A percentile compares a stretch with the other conserved stretches of the same genome.
Evolutionary conservation across 139 green algal species (phyloP).

Genomic region (Mychonastes homosphaera): DNA sequence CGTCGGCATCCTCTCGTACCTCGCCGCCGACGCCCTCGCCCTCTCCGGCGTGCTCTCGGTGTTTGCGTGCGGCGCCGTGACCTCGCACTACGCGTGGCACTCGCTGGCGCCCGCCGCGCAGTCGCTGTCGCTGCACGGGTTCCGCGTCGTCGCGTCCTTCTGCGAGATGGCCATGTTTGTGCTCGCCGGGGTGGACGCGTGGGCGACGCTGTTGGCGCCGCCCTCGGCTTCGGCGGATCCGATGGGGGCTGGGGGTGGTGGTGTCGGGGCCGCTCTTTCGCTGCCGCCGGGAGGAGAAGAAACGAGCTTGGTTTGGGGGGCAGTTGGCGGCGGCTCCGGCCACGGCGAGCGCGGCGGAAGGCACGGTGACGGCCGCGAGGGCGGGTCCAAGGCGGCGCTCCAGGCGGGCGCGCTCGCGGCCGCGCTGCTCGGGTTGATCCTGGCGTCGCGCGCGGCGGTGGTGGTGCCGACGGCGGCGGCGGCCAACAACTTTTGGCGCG

Average conservation of each 20-base stretch:
- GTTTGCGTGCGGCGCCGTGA: slow-evolving; percentile 66
- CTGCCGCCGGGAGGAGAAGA: no score
- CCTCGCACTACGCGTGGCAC: slow-evolving; percentile 62
- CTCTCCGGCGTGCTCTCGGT: slow-evolving; percentile 67
- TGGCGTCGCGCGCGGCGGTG: no score
- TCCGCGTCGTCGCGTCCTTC: slow-evolving; percentile 12
- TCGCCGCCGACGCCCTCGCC: slow-evolving; percentile 50
- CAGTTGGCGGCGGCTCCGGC: background rate
- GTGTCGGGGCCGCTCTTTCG: background rate
- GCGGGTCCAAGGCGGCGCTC: background rate
- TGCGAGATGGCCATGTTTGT: slow-evolving; percentile 18
- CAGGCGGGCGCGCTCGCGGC: no score
- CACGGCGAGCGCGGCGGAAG: background rate
- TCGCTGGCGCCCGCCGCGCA: slow-evolving; percentile 41
- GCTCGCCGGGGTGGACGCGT: slow-evolving; percentile 19
- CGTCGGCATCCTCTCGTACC: slow-evolving; percentile 53
- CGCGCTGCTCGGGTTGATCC: no score
- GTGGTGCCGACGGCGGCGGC: no score
- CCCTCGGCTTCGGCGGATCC: no score
- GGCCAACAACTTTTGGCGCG: no score
- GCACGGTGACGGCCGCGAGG: background rate
- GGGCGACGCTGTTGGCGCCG: slow-evolving; percentile 9
- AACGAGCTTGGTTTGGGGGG: no score
- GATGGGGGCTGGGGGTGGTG: background rate
- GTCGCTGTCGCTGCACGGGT: slow-evolving; percentile 17